Evolutionary conservation across 2,329 filamentous ascomycete species (phyloP), one percentile per base, ranked within the genome.

Genomic region (Paecilomyces sp.): DNA sequence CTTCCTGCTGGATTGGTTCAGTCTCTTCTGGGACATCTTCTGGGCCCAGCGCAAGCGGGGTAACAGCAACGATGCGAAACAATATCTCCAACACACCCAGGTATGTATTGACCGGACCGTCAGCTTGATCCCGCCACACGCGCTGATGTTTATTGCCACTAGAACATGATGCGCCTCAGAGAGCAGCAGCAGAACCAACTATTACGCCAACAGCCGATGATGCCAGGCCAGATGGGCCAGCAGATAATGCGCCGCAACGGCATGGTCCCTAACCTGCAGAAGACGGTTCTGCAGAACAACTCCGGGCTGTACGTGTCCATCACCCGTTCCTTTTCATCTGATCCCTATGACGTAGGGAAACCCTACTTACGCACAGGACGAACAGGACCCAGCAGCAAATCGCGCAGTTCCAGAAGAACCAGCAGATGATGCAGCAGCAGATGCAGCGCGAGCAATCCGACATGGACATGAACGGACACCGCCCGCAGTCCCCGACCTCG

Each of bases 1-100:
- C 28, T 97, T 99, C 70, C 81, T 99, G n/a, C 89, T 91, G 67
- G 94, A 97, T 70, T 99, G 94, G 94, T 99, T 95, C 80, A 91
- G 88, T 70, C 84, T 97, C 57, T 99, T 99, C 75, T 97, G 92
- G 92, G 94, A 99, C 70, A 91, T 97, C 67, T 95, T 90, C 76
- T 87, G 87, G 70, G 91, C 91, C 59, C 90, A 93, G 71, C 89
- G 91, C 70, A 85, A 83, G 68, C 88, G 86, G 73, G 85, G 84
- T 58, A 83, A 83, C 59, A 87, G 81, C 70, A 75, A 79, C 28
- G 83, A 84, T 61, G 87, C 91, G 54, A 83, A 83, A 63, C 86
- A 90, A 78, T 96, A 96, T 74, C 85, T 95, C 60, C 79, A 83
- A 61, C 90, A 95, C 70, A 92, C 88, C 63, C 90, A 95, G 83